A percentile compares a stretch with the other conserved stretches of the same genome.
Evolutionary conservation across 73 alveolate species (phyloP).

Genomic region (Paraurostyla sp.): DNA sequence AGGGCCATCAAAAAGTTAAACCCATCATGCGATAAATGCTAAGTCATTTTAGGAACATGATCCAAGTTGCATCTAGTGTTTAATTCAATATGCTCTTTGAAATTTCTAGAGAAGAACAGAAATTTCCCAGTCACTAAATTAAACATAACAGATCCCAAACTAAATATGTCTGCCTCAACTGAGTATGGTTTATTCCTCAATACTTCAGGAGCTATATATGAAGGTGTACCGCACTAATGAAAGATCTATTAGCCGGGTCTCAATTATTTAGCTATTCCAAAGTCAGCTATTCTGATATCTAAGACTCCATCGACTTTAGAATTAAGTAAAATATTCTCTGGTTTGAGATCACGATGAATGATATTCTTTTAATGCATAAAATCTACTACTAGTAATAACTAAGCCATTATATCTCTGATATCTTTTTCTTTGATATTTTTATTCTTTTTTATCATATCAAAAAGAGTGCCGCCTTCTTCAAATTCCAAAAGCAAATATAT

Average conservation of each 20-base stretch:
- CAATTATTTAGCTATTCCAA: constrained; percentile 70
- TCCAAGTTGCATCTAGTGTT: neutral
- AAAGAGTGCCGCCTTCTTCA: constrained; percentile 30
- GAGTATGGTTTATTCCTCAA: constrained; percentile 26
- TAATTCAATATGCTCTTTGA: neutral
- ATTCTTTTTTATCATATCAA: neutral
- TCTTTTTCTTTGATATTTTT: neutral
- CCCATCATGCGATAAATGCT: neutral
- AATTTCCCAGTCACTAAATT: constrained; percentile 30
- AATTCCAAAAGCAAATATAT: constrained; percentile 21
- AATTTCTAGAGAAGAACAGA: neutral
- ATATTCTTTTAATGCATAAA: constrained; percentile 37
- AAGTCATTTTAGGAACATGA: neutral
- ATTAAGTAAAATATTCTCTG: neutral
- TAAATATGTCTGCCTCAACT: constrained; percentile 32
- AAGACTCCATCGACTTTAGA: neutral
- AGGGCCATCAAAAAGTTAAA: neutral
- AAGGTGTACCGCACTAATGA: constrained; percentile 76
- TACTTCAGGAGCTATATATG: constrained; percentile 78
- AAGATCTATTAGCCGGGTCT: neutral
- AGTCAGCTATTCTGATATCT: constrained; percentile 73
- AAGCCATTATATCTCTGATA: constrained; percentile 1
- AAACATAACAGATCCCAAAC: constrained; percentile 38
- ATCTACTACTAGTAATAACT: constrained; percentile 31
- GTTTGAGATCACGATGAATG: constrained; percentile 30